A percentile compares a stretch with the other conserved stretches of the same genome.
phyloP scores from a whole-genome alignment of 2,329 filamentous ascomycete genomes.

The Aspergillus udagawae region DNA sequence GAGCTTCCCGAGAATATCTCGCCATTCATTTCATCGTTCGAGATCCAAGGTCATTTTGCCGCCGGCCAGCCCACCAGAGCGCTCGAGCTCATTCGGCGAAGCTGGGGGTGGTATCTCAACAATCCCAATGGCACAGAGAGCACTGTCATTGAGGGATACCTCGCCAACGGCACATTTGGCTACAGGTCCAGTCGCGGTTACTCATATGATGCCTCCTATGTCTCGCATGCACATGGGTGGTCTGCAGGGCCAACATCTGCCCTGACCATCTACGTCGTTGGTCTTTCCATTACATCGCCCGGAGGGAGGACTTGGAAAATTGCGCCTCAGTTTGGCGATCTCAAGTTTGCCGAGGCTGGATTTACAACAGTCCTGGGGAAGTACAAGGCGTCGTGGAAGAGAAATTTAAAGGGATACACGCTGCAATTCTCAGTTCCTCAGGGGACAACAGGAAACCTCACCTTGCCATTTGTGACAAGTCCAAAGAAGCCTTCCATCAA shows the following conservation, averaged over 20 bases:
- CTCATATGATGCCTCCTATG: constrained; percentile 43
- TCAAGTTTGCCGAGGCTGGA: constrained; percentile 42
- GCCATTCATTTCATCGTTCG: constrained; percentile 57
- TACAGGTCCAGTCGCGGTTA: constrained; percentile 55
- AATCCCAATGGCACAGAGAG: constrained; percentile 56
- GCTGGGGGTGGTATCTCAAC: constrained; percentile 60
- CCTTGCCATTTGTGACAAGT: constrained; percentile 18
- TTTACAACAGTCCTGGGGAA: constrained; percentile 45
- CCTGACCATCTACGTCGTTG: constrained; percentile 44
- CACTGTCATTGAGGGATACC: constrained; percentile 59
- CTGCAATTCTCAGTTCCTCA: constrained; percentile 20
- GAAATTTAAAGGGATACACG: constrained; percentile 11
- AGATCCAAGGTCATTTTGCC: constrained; percentile 55
- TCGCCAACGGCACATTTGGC: constrained; percentile 53
- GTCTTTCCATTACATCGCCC: constrained; percentile 39
- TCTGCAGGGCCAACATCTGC: constrained; percentile 41
- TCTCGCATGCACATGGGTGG: constrained; percentile 42
- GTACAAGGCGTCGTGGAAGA: constrained; percentile 30
- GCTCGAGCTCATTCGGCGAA: constrained; percentile 52
- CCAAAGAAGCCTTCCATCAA: constrained; percentile 21
- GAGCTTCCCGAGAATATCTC: constrained; percentile 57
- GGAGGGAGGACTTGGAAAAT: constrained; percentile 42
- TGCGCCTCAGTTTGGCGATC: constrained; percentile 43
- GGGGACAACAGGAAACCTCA: constrained; percentile 19
- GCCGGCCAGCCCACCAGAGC: constrained; percentile 49